Base-by-base conservation (phyloP, 106 monocot species). In the Acorus calamus region DNA sequence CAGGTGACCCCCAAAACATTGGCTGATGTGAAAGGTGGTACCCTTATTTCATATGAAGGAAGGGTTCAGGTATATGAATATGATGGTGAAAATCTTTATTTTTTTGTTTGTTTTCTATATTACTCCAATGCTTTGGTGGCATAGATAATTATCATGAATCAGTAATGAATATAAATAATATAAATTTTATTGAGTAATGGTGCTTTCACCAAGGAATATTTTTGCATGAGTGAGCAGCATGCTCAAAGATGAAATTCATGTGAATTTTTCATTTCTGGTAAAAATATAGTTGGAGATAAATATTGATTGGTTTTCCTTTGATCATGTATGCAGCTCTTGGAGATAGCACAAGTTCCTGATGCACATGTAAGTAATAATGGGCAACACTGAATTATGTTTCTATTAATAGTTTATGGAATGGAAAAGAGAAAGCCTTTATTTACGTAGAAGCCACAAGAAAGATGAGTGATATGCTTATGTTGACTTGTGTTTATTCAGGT, bases 11-110 rank as follows among this genome's bases (percentile, higher is more conserved):
- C 96, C 48, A 91, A 98, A 87, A 98, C 91, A 42, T 79, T 88
- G 77, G 96, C 91, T 76, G 96, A 98, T 83, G 96, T 98, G 14
- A 98, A 98, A 81, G 96, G 96, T 56, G 96, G 96, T 11, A 98
- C 96, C 49, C 76, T 96, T 45, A 98, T 98, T 65, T 91, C 87
- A 60, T 96, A 96, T 68, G 96, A 96, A 77, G 96, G 87, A 56
- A 87, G 85, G 52, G 87, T 96, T 79, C 96, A 94, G 90, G 93
- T 94, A 79, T 13, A 42, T 66, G 14, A 2, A 79, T 13, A 42
- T 66, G 14, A 2, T 57, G 6, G 2, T 28, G 28, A 28, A 28
- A 28, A 28, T 28, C 28, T 28, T 28, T 28, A 28, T 28, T 28
- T 28, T 28, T 28, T 28, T 28, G 28, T 28, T 28, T 28, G 28